Conservation (phyloP, 2,329 filamentous ascomycete genomes). For the Alternaria triticina region DNA sequence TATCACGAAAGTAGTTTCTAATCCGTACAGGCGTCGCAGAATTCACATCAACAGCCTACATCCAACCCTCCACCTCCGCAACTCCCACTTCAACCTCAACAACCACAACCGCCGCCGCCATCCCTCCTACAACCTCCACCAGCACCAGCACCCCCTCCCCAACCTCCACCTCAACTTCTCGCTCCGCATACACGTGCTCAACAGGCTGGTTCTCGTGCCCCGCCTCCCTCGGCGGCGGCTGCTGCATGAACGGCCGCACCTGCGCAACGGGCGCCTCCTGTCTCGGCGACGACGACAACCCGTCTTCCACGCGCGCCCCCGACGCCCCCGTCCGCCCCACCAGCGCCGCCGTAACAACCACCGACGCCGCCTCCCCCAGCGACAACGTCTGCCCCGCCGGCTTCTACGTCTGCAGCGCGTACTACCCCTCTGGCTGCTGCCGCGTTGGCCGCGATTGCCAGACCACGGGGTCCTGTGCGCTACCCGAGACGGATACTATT, state of each 20-base stretch:
- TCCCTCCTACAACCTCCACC: constrained; percentile 40
- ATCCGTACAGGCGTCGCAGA: constrained; percentile 32
- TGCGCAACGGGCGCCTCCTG: constrained; percentile 52
- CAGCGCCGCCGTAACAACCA: constrained; percentile 44
- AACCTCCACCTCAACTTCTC: constrained; percentile 7
- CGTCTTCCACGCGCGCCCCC: constrained; percentile 45
- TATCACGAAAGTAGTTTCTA: neutral
- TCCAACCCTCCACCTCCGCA: constrained; percentile 32
- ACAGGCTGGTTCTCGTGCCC: constrained; percentile 55
- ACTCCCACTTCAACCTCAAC: constrained; percentile 34
- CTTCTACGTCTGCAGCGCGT: constrained; percentile 88
- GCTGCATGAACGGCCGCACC: constrained; percentile 54
- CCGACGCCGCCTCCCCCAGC: constrained; percentile 68
- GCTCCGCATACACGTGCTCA: constrained; percentile 48
- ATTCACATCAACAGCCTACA: constrained; percentile 38
- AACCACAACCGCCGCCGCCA: constrained; percentile 49
- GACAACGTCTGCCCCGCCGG: constrained; percentile 74
- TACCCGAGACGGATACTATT: constrained; percentile 61
- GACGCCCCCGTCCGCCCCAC: constrained; percentile 53
- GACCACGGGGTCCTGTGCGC: constrained; percentile 74
- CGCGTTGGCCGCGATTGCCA: constrained; percentile 85
- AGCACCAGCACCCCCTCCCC: constrained; percentile 10
- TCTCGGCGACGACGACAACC: constrained; percentile 35
- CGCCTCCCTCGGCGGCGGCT: constrained; percentile 56
- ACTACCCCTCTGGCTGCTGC: constrained; percentile 84